Base-by-base conservation (phyloP, 495 filamentous ascomycete species). In the Pseudoneurospora amorphoporcata region DNA sequence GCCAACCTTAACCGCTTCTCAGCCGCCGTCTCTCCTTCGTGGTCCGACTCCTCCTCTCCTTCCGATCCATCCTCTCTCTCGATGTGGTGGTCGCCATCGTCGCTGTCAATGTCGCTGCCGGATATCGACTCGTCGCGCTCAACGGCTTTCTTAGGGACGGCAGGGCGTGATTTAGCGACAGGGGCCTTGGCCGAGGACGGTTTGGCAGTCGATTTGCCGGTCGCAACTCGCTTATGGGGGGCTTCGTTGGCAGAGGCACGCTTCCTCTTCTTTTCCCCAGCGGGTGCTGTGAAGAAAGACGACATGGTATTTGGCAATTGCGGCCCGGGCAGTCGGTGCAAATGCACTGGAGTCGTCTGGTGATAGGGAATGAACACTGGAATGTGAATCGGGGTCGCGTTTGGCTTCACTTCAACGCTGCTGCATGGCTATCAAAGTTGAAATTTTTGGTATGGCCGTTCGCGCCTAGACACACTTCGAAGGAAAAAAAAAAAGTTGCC, bases 1-100 rank as follows among this genome's bases (percentile, higher is more conserved):
- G 95, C 95, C 42, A 99, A 88, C 76, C 94, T 90, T 76, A 97
- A 80, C 72, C 95, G 88, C 80, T 92, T 90, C 77, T 97, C 93
- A 72, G 92, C 93, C 3, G 90, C 93, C 14, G 95, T 98, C 82
- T 98, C 96, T 53, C 83, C 87, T 37, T 85, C 86, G 14, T 82
- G 82, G n/a, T 87, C 88, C 3, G 85, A 87, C 39, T 82, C 87
- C 29, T 77, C 87, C 47, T 84, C 84, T 5, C 80, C 82, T 7
- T 84, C 84, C 9, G 85, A 86, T 39, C 80, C 77, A 61, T 73
- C 79, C 32, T 83, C 82, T 17, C 83, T 81, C 12, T 80, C 82
- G 40, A 74, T 61, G 12, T 81, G 79, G 40, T 76, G 79, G 3
- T 71, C 78, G 39, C 77, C 80, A 23, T 74, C 74, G 38, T 78